Conservation (phyloP, 306 rosid genomes). For the Spatholobus suberectus region DNA sequence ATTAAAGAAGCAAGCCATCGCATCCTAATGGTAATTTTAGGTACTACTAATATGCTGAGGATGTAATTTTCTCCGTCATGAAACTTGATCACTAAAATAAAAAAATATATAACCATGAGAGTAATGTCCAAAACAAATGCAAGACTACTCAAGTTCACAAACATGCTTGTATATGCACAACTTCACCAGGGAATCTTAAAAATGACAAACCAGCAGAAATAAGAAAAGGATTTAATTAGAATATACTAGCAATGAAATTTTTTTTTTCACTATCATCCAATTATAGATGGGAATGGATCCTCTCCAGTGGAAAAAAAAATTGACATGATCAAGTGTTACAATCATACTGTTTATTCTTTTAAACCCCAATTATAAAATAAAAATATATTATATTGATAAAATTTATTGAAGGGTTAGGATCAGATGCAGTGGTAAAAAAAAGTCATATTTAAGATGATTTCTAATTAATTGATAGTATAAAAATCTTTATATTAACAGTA, state of each 20-base stretch:
- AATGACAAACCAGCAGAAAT: background rate
- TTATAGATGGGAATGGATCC: background rate
- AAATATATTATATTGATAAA: background rate
- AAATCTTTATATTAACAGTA: background rate
- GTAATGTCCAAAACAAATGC: constrained; percentile 3
- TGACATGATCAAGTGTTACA: background rate
- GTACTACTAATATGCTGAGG: background rate
- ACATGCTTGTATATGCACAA: background rate
- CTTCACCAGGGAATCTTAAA: background rate
- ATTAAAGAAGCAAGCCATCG: background rate
- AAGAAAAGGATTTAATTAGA: background rate
- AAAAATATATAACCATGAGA: background rate
- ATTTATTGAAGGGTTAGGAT: background rate
- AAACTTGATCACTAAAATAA: background rate
- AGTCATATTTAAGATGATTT: background rate
- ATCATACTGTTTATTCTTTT: background rate
- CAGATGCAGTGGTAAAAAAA: background rate
- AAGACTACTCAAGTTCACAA: background rate
- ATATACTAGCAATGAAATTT: background rate
- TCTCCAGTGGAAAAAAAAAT: background rate
- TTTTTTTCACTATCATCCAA: background rate
- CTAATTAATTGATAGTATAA: background rate
- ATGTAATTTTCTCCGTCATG: background rate
- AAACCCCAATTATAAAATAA: background rate
- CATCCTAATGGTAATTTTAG: background rate